Evolutionary conservation across 495 filamentous ascomycete genomes (phyloP).

Genomic region (Letharia columbiana): DNA sequence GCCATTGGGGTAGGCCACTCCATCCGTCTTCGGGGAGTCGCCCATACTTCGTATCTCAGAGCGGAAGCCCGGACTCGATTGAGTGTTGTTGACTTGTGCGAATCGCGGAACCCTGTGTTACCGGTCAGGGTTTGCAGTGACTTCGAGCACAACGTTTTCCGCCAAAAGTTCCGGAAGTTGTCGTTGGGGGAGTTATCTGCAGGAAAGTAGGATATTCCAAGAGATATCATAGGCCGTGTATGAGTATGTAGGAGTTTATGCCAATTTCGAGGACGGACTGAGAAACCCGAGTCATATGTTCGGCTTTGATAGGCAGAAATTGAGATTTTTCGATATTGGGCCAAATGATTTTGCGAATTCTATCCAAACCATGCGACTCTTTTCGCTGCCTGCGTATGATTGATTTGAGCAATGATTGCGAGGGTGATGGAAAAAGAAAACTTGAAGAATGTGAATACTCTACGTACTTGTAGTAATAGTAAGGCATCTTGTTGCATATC

Average conservation of each 20-base stretch:
- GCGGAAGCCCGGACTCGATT: background rate
- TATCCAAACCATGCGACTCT: background rate
- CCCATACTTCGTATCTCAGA: background rate
- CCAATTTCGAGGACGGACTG: background rate
- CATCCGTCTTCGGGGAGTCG: background rate
- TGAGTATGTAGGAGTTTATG: background rate
- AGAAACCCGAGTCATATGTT: slow-evolving; percentile 7
- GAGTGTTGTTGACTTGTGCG: background rate
- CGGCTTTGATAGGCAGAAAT: background rate
- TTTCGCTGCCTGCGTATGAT: background rate
- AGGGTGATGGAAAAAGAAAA: background rate
- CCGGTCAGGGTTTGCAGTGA: background rate
- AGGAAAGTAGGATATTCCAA: background rate
- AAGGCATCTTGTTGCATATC: too few species aligned
- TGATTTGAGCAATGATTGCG: background rate
- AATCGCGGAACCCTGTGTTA: background rate
- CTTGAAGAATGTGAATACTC: background rate
- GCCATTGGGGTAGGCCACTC: background rate
- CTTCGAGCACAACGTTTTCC: background rate
- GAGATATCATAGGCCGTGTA: background rate
- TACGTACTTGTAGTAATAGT: too few species aligned
- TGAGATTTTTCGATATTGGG: background rate
- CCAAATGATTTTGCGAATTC: background rate
- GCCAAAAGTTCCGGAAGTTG: background rate
- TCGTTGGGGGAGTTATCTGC: background rate